Percentiles rank a stretch among this genome's conserved stretches.
Conservation (phyloP, 108 stramenopile species). For the Stephanodiscus minutulus region DNA sequence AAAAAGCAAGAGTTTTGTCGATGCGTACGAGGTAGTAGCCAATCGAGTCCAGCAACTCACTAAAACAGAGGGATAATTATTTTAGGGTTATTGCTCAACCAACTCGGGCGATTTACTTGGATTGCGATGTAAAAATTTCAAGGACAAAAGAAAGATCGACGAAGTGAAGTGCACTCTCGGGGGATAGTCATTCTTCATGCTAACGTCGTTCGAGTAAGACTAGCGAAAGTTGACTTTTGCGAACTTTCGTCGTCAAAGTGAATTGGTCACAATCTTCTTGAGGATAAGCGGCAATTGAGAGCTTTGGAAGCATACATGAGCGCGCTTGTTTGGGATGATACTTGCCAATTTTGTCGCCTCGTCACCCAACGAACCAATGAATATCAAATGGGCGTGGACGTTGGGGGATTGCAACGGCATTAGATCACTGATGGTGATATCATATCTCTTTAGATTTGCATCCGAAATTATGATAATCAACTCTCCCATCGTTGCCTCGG, state of each 20-base stretch:
- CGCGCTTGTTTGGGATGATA: conserved; percentile 61
- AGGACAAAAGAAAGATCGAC: no score
- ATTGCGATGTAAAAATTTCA: no score
- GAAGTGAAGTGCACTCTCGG: no score
- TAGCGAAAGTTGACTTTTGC: background rate
- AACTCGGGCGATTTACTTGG: no score
- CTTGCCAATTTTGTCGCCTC: conserved; percentile 58
- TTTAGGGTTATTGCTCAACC: no score
- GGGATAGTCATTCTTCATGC: no score
- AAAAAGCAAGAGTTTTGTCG: no score
- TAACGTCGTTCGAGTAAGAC: background rate
- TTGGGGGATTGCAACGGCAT: conserved; percentile 44
- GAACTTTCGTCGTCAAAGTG: conserved; percentile 5
- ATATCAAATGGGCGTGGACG: conserved; percentile 64
- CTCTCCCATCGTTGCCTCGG: conserved; percentile 39
- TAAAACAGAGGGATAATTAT: no score
- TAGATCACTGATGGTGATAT: conserved; percentile 66
- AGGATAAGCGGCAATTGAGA: conserved; percentile 64
- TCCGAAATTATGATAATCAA: conserved; percentile 83
- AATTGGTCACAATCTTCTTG: conserved; percentile 57
- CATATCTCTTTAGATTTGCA: conserved; percentile 87
- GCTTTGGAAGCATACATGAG: conserved; percentile 64
- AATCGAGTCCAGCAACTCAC: no score
- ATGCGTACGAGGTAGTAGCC: no score
- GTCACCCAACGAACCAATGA: conserved; percentile 73